These are phyloP conservation scores for Plasmodium gaboni DNA, from an alignment of 169 alveolate species.

Conservation along the genomic window DNA sequence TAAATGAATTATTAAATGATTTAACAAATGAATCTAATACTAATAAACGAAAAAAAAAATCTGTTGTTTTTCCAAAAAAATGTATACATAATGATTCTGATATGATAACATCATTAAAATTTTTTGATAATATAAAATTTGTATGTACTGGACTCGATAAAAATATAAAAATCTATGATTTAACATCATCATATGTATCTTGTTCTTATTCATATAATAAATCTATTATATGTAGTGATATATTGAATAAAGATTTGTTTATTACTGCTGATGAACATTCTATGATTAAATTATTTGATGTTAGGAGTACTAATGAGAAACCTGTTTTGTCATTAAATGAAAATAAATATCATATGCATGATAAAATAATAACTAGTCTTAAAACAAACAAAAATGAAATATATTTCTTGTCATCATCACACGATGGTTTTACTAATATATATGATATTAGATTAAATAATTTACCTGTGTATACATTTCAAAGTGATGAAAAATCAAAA, in stretches of 20 bases:
- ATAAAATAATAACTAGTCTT: constrained; percentile 56
- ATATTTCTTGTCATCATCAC: constrained; percentile 59
- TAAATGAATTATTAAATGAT: constrained; percentile 17
- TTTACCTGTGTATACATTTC: constrained; percentile 58
- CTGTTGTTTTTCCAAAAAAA: constrained; percentile 46
- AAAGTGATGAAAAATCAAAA: constrained; percentile 53
- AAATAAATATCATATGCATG: constrained; percentile 67
- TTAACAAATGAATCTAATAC: constrained; percentile 17
- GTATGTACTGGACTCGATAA: constrained; percentile 48
- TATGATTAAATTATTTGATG: constrained; percentile 63
- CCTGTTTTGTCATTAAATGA: constrained; percentile 42
- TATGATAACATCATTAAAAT: constrained; percentile 27
- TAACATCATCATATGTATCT: constrained; percentile 12
- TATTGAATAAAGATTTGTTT: constrained; percentile 31
- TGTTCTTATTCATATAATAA: constrained; percentile 43
- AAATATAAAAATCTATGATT: constrained; percentile 61
- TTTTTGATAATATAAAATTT: constrained; percentile 50
- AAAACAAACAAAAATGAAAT: constrained; percentile 43
- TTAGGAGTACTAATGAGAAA: constrained; percentile 37
- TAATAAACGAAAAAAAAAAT: constrained; percentile 46
- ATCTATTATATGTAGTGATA: constrained; percentile 53
- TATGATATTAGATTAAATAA: constrained; percentile 61
- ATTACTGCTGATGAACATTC: constrained; percentile 66
- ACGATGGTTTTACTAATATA: constrained; percentile 68
- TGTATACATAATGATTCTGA: constrained; percentile 60